Evolutionary conservation across 305 asterid species (phyloP).

Genomic region (Solanum hybrid): DNA sequence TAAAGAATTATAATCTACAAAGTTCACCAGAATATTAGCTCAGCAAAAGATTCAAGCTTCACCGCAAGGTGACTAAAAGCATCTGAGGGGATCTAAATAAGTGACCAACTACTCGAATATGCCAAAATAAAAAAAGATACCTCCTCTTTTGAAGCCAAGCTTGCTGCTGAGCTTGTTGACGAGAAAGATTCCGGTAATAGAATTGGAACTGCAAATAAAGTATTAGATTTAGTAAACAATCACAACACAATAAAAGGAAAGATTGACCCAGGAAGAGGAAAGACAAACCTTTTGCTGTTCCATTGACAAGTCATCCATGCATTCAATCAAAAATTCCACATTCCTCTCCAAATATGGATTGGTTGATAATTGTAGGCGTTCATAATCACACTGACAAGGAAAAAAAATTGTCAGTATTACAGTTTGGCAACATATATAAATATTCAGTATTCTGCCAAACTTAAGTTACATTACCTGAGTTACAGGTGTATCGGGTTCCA

Average conservation of each 20-base stretch:
- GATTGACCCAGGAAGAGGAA: not conserved
- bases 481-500: slow-evolving; percentile 81
- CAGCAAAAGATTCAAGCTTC: not conserved
- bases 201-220: slow-evolving; percentile 59
- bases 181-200: slow-evolving; percentile 84
- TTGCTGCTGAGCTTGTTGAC: slow-evolving; percentile 95
- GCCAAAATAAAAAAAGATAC: slow-evolving; percentile 26
- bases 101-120: not conserved
- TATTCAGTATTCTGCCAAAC: not conserved
- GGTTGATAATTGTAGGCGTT: slow-evolving; percentile 76
- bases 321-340: slow-evolving; percentile 80
- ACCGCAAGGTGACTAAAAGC: not conserved
- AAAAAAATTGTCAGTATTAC: not conserved
- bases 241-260: not conserved
- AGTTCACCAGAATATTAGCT: not conserved
- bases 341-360: slow-evolving; percentile 79
- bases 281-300: slow-evolving; percentile 79
- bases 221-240: not conserved
- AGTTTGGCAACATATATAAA: not conserved
- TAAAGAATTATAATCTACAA: not conserved
- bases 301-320: slow-evolving; percentile 94
- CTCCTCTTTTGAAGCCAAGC: slow-evolving; percentile 95
- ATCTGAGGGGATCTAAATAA: not conserved
- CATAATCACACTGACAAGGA: slow-evolving; percentile 62
- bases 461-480: slow-evolving; percentile 41